These are phyloP conservation scores for Malus hybrid DNA, from an alignment of 331 rosid species.

Conservation along the genomic window DNA sequence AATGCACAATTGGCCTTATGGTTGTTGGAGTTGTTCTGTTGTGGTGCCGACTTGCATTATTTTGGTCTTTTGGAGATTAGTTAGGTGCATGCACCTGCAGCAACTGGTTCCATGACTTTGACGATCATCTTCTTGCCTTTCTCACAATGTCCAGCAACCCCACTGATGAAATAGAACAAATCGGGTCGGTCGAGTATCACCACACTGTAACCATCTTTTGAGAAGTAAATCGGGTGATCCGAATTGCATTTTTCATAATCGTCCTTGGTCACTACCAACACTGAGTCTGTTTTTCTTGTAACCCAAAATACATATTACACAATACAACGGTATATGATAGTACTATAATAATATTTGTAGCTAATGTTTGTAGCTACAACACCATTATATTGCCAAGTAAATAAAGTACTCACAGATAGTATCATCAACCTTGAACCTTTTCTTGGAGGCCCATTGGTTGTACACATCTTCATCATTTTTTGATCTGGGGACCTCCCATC, in stretches of 20 bases:
- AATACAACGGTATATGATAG: not conserved
- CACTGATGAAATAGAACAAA: constrained; percentile 77
- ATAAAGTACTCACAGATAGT: constrained; percentile 48
- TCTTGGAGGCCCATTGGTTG: constrained; percentile 68
- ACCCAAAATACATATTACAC: not conserved
- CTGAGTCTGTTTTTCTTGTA: constrained; percentile 48
- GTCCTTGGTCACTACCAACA: constrained; percentile 57
- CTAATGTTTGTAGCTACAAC: too few species aligned
- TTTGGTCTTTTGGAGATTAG: not conserved
- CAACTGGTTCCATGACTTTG: constrained; percentile 43
- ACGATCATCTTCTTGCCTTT: constrained; percentile 59
- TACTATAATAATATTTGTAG: too few species aligned
- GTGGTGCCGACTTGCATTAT: not conserved
- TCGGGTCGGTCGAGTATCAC: constrained; percentile 48
- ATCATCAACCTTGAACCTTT: constrained; percentile 60
- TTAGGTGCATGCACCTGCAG: not conserved
- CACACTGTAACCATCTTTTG: constrained; percentile 46
- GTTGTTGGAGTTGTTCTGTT: not conserved
- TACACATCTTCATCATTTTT: constrained; percentile 21
- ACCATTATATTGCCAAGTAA: too few species aligned
- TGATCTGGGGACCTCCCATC: constrained; percentile 62
- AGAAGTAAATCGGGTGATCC: constrained; percentile 41
- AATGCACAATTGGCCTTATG: constrained; percentile 12
- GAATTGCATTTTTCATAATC: constrained; percentile 57
- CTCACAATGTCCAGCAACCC: constrained; percentile 58